Conservation (phyloP, 257 asterid genomes). For the Nicotiana obtusifolia region DNA sequence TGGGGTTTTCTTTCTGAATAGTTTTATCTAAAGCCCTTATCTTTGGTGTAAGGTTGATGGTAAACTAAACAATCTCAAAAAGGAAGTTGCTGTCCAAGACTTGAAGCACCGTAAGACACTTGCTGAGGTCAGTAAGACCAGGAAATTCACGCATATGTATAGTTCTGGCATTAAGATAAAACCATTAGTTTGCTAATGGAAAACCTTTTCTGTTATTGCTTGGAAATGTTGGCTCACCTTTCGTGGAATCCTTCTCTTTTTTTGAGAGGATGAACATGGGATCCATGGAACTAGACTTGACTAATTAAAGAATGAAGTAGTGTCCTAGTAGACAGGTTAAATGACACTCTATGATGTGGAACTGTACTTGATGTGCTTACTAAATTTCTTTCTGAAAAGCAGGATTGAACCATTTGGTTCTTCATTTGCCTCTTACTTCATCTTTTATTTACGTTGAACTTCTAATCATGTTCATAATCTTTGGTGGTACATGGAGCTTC, state of each 20-base stretch:
- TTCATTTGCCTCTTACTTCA: background rate
- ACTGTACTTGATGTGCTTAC: background rate
- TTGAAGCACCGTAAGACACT: conserved; percentile 91
- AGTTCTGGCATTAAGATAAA: background rate
- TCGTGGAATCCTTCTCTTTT: background rate
- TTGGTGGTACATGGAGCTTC: background rate
- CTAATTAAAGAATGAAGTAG: background rate
- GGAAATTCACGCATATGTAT: background rate
- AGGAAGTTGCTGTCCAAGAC: conserved; percentile 86
- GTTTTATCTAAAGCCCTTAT: conserved; percentile 20
- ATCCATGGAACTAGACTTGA: background rate
- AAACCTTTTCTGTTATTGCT: background rate
- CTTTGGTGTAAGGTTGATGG: conserved; percentile 66
- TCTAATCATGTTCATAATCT: background rate
- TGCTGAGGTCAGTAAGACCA: conserved; percentile 52
- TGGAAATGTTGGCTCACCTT: background rate
- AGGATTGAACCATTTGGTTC: conserved; percentile 3
- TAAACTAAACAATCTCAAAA: conserved; percentile 69
- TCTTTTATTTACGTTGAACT: background rate
- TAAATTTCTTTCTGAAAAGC: background rate
- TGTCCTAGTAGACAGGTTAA: background rate
- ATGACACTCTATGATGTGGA: background rate
- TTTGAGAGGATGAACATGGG: background rate
- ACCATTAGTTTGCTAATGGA: background rate
- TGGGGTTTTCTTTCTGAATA: background rate